Evolutionary conservation across 805 yeast species (phyloP), one percentile per base, ranked within the genome.

Genomic region (Metahyphopichia silvanorum): DNA sequence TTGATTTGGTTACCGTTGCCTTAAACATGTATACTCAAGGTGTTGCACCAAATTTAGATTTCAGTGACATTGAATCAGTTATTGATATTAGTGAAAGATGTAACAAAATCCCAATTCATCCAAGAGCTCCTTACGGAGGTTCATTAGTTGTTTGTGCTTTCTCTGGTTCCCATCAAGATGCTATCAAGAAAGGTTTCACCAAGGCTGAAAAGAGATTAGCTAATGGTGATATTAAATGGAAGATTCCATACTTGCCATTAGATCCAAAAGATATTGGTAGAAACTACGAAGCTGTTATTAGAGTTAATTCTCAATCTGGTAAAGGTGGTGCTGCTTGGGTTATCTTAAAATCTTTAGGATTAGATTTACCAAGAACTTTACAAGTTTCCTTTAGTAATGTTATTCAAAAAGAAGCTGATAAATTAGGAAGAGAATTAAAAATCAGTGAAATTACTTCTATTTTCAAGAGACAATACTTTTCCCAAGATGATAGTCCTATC

Each of bases 311-410:
- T 15, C 91, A 82, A 63, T 79, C 86, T n/a, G 91, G 91, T 58
- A 82, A 82, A 59, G 91, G 91, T 53, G 91, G 91, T 59, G 86
- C 89, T 28, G 86, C 89, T 15, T 82, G 91, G 91, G 77, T 82
- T 35, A 71, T 82, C 41, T 72, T 80, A 51, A 71, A 85, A 61
- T 66, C 83, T 20, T 62, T 81, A 46, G 88, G 86, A 40, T 65
- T 82, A 45, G 91, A 82, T 51, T 63, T 82, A 42, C 91, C 91
- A 55, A 74, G 87, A 65, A 66, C 64, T 34, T 63, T 82, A 60
- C 91, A 82, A 64, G 76, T 82, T 35, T 71, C 71, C 37, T 82
- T 82, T 60, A 79, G 87, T 10, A 65, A 68, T 18, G 60, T 74
- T 38, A 87, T 82, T 26, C 91, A 82, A 63, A 46, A 56, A 10